Percentiles rank a stretch among this genome's conserved stretches.
These are phyloP conservation scores for Vanrija humicola DNA, from an alignment of 1,284 basidiomycete genomes.

Conservation along the genomic window DNA sequence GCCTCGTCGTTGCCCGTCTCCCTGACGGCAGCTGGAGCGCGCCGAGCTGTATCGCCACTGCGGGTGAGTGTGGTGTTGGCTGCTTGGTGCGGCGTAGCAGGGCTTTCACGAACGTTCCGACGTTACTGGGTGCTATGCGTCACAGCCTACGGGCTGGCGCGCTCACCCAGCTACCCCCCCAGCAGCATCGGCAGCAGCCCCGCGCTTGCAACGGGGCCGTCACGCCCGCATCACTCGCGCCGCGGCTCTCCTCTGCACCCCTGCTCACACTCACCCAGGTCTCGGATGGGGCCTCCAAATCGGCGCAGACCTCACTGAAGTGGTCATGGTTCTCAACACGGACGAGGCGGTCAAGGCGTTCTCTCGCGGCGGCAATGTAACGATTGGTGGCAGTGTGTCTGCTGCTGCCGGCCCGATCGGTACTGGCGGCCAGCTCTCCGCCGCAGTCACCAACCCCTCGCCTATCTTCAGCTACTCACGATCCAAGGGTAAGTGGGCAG, in stretches of 20 bases:
- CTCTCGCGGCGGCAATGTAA: constrained; percentile 91
- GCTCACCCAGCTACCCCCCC: too few relatives aligned
- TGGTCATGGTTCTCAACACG: constrained; percentile 86
- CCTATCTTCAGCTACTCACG: constrained; percentile 98
- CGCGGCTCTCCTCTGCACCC: too few relatives aligned
- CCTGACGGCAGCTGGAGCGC: constrained; percentile 97
- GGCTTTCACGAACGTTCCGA: too few relatives aligned
- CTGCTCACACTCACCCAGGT: constrained; percentile 6
- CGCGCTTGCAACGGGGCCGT: too few relatives aligned
- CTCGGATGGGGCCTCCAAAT: constrained; percentile 95
- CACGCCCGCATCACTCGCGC: too few relatives aligned
- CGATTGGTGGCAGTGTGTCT: constrained; percentile 78
- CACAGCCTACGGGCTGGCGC: too few relatives aligned
- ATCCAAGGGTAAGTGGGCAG: constrained; percentile 66
- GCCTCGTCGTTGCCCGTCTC: constrained; percentile 87
- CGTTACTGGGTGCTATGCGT: too few relatives aligned
- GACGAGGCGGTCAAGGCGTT: constrained; percentile 95
- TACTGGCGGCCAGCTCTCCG: constrained; percentile 86
- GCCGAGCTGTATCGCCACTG: constrained; percentile 96
- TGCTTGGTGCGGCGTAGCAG: too few relatives aligned
- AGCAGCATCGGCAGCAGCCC: too few relatives aligned
- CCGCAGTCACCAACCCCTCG: constrained; percentile 82
- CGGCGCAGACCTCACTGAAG: constrained; percentile 64
- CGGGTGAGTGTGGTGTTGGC: constrained; percentile 52
- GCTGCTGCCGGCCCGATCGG: constrained; percentile 89